A percentile compares a stretch with the other conserved stretches of the same genome.
Conservation (phyloP, 1,139 yeast genomes). For the Yamadazyma taylorii region DNA sequence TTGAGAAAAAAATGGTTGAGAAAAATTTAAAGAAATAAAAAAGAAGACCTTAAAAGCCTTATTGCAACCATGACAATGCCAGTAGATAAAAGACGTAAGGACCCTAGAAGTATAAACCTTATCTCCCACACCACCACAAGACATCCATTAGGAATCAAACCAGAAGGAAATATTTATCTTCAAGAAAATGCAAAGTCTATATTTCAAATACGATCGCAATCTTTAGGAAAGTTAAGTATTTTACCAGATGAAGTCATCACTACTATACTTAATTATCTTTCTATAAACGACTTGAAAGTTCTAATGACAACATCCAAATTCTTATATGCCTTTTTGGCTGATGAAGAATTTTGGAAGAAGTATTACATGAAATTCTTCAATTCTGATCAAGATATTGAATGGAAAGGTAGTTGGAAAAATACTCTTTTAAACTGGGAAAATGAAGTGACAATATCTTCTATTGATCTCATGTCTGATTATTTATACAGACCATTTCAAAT, state of each 20-base stretch:
- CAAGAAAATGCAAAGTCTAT: slow-evolving; percentile 17
- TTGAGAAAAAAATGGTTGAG: slow-evolving; percentile 3
- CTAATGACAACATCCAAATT: slow-evolving; percentile 62
- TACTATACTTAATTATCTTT: slow-evolving; percentile 45
- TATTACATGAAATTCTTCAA: slow-evolving; percentile 34
- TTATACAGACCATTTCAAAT: slow-evolving; percentile 81
- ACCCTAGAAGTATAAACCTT: slow-evolving; percentile 23
- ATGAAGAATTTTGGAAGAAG: slow-evolving; percentile 79
- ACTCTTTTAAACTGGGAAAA: slow-evolving; percentile 47
- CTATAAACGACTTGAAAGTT: slow-evolving; percentile 44
- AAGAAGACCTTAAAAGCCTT: too few relatives aligned
- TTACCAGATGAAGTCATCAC: slow-evolving; percentile 63
- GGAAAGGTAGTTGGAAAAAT: slow-evolving; percentile 82
- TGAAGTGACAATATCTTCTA: slow-evolving; percentile 25
- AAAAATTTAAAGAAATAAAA: too few relatives aligned
- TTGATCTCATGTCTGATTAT: slow-evolving; percentile 50
- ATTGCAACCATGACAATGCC: neutral
- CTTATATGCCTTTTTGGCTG: slow-evolving; percentile 69
- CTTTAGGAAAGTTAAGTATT: slow-evolving; percentile 51
- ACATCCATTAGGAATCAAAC: slow-evolving; percentile 77
- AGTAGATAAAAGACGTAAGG: slow-evolving; percentile 12
- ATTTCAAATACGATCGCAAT: slow-evolving; percentile 25
- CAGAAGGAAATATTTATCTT: slow-evolving; percentile 60
- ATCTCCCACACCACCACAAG: slow-evolving; percentile 18
- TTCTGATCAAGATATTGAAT: slow-evolving; percentile 26